Percentiles rank a stretch among this genome's conserved stretches.
phyloP scores from a whole-genome alignment of 768 basidiomycete genomes.

The Neoboletus magnificus region DNA sequence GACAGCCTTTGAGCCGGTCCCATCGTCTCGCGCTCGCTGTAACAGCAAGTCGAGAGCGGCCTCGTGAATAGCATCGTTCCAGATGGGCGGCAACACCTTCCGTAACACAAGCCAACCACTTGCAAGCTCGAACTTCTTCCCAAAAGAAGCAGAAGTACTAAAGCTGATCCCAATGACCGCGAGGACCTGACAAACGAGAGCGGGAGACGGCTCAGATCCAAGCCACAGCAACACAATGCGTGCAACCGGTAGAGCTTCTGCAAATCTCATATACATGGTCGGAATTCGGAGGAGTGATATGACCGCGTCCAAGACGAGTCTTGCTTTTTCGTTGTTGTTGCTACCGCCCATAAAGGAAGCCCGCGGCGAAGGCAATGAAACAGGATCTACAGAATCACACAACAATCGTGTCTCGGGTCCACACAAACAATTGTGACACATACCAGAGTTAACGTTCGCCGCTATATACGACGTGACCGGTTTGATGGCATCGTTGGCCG shows the following conservation, averaged over 20 bases:
- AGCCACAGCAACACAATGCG: slow-evolving; percentile 79
- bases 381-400: not conserved
- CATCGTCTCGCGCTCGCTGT: slow-evolving; percentile 35
- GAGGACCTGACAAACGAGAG: slow-evolving; percentile 58
- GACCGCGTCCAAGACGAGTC: slow-evolving; percentile 63
- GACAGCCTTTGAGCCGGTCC: slow-evolving; percentile 31
- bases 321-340: slow-evolving; percentile 53
- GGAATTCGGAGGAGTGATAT: slow-evolving; percentile 58
- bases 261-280: slow-evolving; percentile 64
- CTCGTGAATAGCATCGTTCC: slow-evolving; percentile 66
- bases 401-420: not conserved
- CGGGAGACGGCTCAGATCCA: slow-evolving; percentile 64
- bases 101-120: slow-evolving; percentile 81
- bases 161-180: slow-evolving; percentile 57
- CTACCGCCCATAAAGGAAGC: slow-evolving; percentile 6
- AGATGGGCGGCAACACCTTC: slow-evolving; percentile 60
- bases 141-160: slow-evolving; percentile 57
- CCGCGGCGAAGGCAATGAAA: slow-evolving; percentile 8
- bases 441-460: slow-evolving; percentile 71
- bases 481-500: slow-evolving; percentile 73
- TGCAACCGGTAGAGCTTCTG: slow-evolving; percentile 68
- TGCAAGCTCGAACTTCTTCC: slow-evolving; percentile 77
- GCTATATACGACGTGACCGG: slow-evolving; percentile 84
- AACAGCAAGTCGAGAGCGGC: slow-evolving; percentile 69
- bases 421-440: slow-evolving; percentile 16